Percentiles rank a stretch among this genome's conserved stretches.
Conservation (phyloP, 2,329 filamentous ascomycete species). For the Ceratocystis cubensis region DNA sequence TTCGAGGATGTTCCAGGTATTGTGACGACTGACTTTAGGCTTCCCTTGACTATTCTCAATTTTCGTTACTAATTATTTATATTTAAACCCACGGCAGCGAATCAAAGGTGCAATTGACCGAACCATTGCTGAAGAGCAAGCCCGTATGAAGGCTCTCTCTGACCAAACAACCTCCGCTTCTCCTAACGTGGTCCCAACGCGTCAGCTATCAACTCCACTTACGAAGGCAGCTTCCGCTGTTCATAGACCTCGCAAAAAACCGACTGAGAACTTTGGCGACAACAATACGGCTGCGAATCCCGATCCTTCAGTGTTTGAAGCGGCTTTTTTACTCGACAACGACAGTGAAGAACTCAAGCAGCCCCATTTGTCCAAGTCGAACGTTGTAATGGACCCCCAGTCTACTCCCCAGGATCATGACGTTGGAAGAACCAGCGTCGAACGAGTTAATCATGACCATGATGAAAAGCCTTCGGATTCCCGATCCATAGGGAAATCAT, state of each 20-base stretch:
- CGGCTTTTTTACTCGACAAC: conserved; percentile 69
- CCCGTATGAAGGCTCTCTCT: conserved; percentile 51
- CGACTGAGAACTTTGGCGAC: conserved; percentile 24
- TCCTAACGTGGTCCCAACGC: conserved; percentile 31
- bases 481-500: neutral
- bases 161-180: conserved; percentile 33
- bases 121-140: conserved; percentile 83
- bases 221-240: conserved; percentile 15
- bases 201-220: conserved; percentile 27
- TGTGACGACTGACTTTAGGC: neutral
- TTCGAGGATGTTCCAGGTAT: conserved; percentile 23
- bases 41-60: neutral
- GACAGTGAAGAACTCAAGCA: conserved; percentile 50
- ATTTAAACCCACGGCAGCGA: conserved; percentile 39
- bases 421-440: neutral
- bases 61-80: neutral
- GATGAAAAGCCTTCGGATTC: neutral
- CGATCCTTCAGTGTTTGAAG: conserved; percentile 79
- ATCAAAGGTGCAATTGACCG: conserved; percentile 75
- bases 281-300: conserved; percentile 42
- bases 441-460: neutral
- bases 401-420: neutral
- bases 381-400: neutral
- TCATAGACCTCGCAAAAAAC: conserved; percentile 28
- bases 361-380: conserved; percentile 25